phyloP scores from a whole-genome alignment of 1,284 basidiomycete genomes.

The Ustilago tritici region DNA sequence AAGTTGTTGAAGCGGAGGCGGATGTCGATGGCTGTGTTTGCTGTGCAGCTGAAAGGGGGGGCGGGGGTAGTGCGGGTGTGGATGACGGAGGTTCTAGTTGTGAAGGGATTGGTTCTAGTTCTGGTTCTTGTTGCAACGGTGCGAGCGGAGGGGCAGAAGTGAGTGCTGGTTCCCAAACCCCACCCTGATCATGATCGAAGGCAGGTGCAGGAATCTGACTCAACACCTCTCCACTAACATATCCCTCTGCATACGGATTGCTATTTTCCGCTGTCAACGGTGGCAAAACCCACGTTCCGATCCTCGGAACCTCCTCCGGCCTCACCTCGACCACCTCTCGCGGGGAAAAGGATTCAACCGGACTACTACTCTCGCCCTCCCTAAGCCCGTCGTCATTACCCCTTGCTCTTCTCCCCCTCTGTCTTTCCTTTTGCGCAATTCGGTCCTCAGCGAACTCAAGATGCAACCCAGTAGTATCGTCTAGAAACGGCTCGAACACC shows the following conservation, averaged over 20 bases:
- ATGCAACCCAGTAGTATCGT: conserved; percentile 41
- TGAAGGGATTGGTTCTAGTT: conserved; percentile 23
- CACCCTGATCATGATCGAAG: neutral
- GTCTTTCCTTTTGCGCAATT: conserved; percentile 3
- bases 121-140: neutral
- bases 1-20: conserved; percentile 7
- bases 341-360: conserved; percentile 44
- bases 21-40: neutral
- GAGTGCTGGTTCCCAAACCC: conserved; percentile 5
- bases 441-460: conserved; percentile 26
- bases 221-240: conserved; percentile 27
- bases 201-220: conserved; percentile 32
- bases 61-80: conserved; percentile 22
- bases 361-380: conserved; percentile 14
- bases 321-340: conserved; percentile 4
- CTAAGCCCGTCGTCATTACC: neutral
- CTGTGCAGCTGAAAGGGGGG: neutral
- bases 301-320: conserved; percentile 30
- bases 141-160: neutral
- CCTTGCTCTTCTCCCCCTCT: neutral
- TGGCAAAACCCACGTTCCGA: conserved; percentile 40
- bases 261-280: conserved; percentile 35
- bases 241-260: conserved; percentile 22
- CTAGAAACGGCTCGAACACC: conserved; percentile 41
- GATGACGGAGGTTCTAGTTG: conserved; percentile 21